Evolutionary conservation across 495 filamentous ascomycete species (phyloP), one percentile per base, ranked within the genome.

Genomic region (Neurospora sp.): DNA sequence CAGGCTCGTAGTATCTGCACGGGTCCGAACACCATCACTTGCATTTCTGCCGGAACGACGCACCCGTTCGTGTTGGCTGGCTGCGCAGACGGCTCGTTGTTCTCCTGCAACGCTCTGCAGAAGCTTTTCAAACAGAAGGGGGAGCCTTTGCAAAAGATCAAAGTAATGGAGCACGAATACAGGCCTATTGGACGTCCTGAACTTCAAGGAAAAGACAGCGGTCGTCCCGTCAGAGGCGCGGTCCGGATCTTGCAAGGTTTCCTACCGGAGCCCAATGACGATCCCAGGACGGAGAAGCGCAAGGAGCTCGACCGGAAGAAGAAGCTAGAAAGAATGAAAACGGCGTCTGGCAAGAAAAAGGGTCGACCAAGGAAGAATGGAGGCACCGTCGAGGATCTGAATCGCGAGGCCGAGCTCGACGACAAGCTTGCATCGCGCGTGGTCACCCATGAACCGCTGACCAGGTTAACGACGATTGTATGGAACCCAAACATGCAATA

Each of bases 201-300:
- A 4, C 31, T 35, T 8, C 20, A 39, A 31, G 11, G 44, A 12
- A 54, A 44, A 9, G 14, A 44, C 7, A 41, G 23, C 20, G 8
- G 44, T n/a, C 69, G 40, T 5, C 35, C 6, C 10, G 12, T n/a
- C 35, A 71, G 79, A 10, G 82, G 85, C 5, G 83, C 81, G 4
- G 79, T 79, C 11, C 74, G 84, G 31, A 80, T 87, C 39, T 72
- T 86, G 20, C 82, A 86, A 69, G 83, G 84, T 2, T 86, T 82
- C 66, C 69, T 79, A 7, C 81, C 83, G 0, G 84, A 87, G 87
- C 83, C 88, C 70, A 89, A 89, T 74, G 90, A 88, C 71, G 92
- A 94, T 79, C 89, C 89, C 74, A 87, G 88, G 77, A 84, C 82
- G 60, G 91, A 90, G 27, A 87, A 91, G 79, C 85, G 87, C 38